Conservation (phyloP, 108 stramenopile species). For the Bacterosira constricta region DNA sequence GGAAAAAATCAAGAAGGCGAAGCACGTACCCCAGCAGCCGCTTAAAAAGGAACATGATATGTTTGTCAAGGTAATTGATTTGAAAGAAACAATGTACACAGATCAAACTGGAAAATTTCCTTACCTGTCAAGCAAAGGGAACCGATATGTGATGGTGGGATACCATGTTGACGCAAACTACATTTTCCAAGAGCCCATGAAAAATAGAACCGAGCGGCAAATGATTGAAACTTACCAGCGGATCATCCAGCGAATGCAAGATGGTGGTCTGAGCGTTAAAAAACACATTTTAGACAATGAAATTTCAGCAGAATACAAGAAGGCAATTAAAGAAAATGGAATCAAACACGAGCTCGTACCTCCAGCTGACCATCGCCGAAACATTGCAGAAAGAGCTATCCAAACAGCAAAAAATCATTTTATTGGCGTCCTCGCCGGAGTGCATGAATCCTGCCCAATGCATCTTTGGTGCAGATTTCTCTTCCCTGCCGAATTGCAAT, state of each 20-base stretch:
- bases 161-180: slow-evolving; percentile 49
- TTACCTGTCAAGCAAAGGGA: no score
- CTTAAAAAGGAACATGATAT: slow-evolving; percentile 12
- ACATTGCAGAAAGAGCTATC: slow-evolving; percentile 5
- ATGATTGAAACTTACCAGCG: background rate
- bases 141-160: no score
- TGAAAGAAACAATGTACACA: no score
- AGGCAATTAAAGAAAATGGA: background rate
- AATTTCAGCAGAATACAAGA: background rate
- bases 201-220: background rate
- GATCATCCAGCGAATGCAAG: background rate
- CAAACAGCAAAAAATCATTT: slow-evolving; percentile 11
- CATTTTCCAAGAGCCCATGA: slow-evolving; percentile 35
- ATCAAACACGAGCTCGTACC: background rate
- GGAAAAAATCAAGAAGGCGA: no score
- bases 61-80: no score
- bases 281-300: slow-evolving; percentile 22
- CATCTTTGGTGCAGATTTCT: slow-evolving; percentile 16
- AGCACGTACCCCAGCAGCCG: no score
- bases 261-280: background rate
- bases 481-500: background rate
- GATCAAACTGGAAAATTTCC: no score
- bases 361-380: background rate
- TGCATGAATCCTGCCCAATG: background rate
- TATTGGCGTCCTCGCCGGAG: background rate